Conservation (phyloP, 208 protist genomes). For the Trypanosoma rangeli region DNA sequence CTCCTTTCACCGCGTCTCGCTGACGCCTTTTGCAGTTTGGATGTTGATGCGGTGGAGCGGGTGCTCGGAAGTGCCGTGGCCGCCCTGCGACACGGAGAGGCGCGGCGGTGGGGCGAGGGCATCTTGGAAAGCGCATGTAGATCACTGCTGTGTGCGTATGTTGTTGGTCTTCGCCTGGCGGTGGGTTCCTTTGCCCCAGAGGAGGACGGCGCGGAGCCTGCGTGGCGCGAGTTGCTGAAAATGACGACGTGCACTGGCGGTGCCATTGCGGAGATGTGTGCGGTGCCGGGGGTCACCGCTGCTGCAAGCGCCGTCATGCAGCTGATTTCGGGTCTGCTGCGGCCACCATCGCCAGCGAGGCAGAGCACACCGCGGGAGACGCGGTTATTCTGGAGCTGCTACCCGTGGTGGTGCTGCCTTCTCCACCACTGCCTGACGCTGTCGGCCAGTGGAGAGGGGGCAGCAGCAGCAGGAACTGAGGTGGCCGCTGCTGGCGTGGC, state of each 20-base stretch:
- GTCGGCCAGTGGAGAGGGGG: neutral
- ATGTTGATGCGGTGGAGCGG: neutral
- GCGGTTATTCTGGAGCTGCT: conserved; percentile 11
- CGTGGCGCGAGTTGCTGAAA: conserved; percentile 3
- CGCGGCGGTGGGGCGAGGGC: neutral
- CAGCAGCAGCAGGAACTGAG: neutral
- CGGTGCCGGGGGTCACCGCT: neutral
- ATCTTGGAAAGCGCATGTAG: neutral
- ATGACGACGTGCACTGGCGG: conserved; percentile 4
- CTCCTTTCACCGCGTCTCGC: neutral
- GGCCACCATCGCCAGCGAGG: neutral
- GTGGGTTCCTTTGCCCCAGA: neutral
- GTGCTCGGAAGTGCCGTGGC: conserved; percentile 2
- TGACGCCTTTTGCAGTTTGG: neutral
- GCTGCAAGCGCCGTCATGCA: neutral
- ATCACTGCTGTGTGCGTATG: conserved; percentile 8
- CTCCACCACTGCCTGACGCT: conserved; percentile 6
- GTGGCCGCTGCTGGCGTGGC: neutral
- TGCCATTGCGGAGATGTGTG: conserved; percentile 9
- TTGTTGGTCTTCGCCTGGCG: neutral
- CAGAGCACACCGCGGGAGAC: neutral
- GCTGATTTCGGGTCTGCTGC: conserved; percentile 6
- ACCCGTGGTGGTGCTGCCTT: conserved; percentile 21
- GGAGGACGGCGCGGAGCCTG: neutral
- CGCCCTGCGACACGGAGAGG: neutral